Evolutionary conservation across 352 stramenopile genomes (phyloP), one percentile per base, ranked within the genome.

Genomic region (Phytophthora europaea): DNA sequence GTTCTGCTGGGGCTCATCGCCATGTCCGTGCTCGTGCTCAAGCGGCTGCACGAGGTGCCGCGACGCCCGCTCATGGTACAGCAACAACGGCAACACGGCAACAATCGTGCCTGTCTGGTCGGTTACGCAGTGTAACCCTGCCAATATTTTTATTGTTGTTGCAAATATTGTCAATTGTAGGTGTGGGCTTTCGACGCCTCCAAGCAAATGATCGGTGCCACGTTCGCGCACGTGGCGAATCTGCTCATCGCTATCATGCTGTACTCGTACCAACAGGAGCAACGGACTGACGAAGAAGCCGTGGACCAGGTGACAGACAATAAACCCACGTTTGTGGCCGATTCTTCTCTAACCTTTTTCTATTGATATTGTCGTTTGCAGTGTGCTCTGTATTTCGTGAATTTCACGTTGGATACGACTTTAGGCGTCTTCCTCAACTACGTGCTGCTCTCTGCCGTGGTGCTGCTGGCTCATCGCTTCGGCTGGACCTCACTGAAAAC

Each of bases 371-470:
- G 47, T 18, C 6, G 16, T 48, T 54, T 23, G n/a, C 36, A 95
- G 83, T 97, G 91, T 60, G 91, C 89, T 2, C 90, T 95, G 52
- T 97, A 96, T 64, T 97, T 96, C 79, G 87, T 97, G 33, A 96
- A 97, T 70, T 97, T 96, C 62, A 92, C 89, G 33, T 78, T 96
- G 51, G 91, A 96, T 73, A 96, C 88, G 68, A 94, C 89, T 7
- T 72, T 97, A 47, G 91, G 91, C 13, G 86, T 97, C 51, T 83
- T 95, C 15, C 71, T 97, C 60, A 97, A 95, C 77, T 97, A 89
- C 67, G 53, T 87, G 9, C 89, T 97, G 40, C 76, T 97, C 12
- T 82, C 83, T n/a, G 73, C 70, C 0, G 76, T 94, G 38, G 82
- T 85, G 36, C 61, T 83, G 10, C 54, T 94, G 28, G 88, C 90